Base-by-base conservation (phyloP, 2,329 filamentous ascomycete genomes). In the Fusarium secorum region DNA sequence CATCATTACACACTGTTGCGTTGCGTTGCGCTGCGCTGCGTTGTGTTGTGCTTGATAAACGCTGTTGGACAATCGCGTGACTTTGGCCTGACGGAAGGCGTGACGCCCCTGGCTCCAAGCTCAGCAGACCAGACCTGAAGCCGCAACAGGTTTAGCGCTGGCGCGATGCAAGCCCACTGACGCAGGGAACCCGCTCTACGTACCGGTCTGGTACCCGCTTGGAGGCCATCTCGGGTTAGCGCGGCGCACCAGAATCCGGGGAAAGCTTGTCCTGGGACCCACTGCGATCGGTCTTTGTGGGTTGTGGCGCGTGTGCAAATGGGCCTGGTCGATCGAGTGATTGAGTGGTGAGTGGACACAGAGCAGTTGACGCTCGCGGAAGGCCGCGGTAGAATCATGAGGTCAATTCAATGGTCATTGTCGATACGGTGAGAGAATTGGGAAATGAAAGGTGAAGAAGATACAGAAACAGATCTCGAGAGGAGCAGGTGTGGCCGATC, bases 201-300 rank as follows among this genome's bases (percentile, higher is more conserved):
- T 72, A 73, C 73, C 65, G 66, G 69, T 72, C 74, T 76, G 46
- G 72, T 73, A 70, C 73, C 70, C 72, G 73, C 74, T 75, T 64
- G 10, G 4, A 15, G 32, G 22, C 70, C 49, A 59, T 42, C 36
- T 68, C 3, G 5, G 48, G 68, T 60, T 75, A 76, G 72, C 60
- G 57, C 48, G 44, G 58, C 65, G 64, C 69, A 67, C 57, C 58
- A 78, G 42, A 77, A 79, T 79, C 77, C 75, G 76, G 78, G 78
- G 78, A 79, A 79, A 79, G 77, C 77, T 77, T 77, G 77, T 76
- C 69, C 18, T 5, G 26, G 22, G 75, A 68, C 52, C 77, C 77
- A 78, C 77, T 35, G 22, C 60, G 72, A 76, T 76, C 74, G 73
- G 65, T 57, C 54, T 54, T 65, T 64, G 66, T 67, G 63, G 70